Evolutionary conservation across 257 asterid species (phyloP).

Genomic region (Leptodermis oblonga): DNA sequence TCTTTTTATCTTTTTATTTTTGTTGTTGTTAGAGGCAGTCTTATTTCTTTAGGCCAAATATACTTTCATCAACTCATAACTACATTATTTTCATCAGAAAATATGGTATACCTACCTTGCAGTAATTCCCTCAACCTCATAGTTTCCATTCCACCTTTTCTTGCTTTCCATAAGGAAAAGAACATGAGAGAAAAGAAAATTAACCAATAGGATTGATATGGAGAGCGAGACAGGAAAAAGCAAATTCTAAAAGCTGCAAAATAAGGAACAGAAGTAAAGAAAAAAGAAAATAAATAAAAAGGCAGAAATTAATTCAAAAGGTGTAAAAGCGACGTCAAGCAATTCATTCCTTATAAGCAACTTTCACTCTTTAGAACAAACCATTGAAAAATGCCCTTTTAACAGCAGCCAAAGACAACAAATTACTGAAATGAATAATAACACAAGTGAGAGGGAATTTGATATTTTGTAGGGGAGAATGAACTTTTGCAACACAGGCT

Average conservation of each 20-base stretch:
- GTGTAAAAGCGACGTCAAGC: not conserved
- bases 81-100: not conserved
- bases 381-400: not conserved
- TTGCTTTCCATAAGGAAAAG: not conserved
- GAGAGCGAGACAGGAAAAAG: not conserved
- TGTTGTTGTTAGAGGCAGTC: not conserved
- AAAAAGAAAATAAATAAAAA: not conserved
- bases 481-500: not conserved
- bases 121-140: not conserved
- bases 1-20: too few species aligned
- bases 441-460: not conserved
- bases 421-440: not conserved
- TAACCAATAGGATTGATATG: not conserved
- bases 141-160: not conserved
- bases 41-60: not conserved
- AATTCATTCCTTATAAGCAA: not conserved
- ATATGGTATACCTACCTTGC: not conserved
- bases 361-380: not conserved
- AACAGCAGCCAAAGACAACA: not conserved
- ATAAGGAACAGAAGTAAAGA: too few species aligned
- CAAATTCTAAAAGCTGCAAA: not conserved
- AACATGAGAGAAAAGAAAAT: not conserved
- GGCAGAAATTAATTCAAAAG: not conserved
- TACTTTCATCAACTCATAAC: constrained; percentile 1
- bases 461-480: not conserved